Percentiles rank a stretch among this genome's conserved stretches.
Evolutionary conservation across 345 rosid genomes (phyloP).

Genomic region (Brassica juncea): DNA sequence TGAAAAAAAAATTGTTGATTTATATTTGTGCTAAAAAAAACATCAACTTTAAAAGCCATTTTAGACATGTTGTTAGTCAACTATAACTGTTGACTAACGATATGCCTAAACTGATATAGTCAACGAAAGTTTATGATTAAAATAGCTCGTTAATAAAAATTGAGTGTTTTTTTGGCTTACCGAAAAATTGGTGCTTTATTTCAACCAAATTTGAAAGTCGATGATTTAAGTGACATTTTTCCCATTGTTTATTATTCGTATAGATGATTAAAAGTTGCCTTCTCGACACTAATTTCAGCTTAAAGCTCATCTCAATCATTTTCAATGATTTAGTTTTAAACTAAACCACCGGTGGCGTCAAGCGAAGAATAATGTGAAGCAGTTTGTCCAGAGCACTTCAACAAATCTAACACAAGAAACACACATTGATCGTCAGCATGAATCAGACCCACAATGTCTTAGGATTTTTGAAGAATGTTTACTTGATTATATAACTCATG

Average conservation of each 20-base stretch:
- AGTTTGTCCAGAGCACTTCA: not conserved
- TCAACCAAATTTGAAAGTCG: no score
- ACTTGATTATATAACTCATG: not conserved
- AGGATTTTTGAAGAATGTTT: not conserved
- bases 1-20: no score
- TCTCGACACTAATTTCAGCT: not conserved
- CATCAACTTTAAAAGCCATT: no score
- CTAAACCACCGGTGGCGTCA: not conserved
- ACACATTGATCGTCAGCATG: not conserved
- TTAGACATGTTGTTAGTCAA: no score
- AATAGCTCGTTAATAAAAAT: no score
- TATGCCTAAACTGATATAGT: no score
- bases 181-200: no score
- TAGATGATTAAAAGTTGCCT: not conserved
- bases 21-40: no score
- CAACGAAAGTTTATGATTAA: no score
- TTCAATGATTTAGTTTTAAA: not conserved
- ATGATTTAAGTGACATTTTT: no score
- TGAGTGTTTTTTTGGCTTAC: no score
- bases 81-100: no score
- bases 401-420: not conserved
- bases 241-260: not conserved
- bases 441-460: not conserved
- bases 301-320: not conserved
- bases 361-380: not conserved